phyloP scores from a whole-genome alignment of 2,329 filamentous ascomycete genomes.

The Ophiostoma ips region DNA sequence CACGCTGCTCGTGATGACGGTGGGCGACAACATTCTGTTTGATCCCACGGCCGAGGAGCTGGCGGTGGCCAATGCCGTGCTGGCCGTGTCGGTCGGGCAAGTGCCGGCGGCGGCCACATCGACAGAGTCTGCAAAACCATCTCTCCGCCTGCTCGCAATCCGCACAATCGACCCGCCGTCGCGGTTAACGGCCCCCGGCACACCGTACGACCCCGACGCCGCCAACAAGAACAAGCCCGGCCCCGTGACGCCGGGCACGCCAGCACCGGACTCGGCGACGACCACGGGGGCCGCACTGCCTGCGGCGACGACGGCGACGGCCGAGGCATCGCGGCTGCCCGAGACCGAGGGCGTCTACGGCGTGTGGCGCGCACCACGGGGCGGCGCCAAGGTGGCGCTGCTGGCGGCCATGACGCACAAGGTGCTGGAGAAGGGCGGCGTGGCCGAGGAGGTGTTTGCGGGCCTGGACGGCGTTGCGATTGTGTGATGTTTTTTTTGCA shows the following conservation, averaged over 20 bases:
- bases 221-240: conserved; percentile 17
- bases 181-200: conserved; percentile 55
- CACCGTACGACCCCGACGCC: conserved; percentile 49
- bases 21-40: conserved; percentile 82
- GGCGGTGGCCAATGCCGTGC: conserved; percentile 75
- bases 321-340: conserved; percentile 21
- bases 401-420: conserved; percentile 63
- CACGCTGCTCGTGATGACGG: conserved; percentile 77
- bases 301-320: conserved; percentile 26
- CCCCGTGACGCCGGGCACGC: conserved; percentile 26
- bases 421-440: conserved; percentile 62
- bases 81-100: conserved; percentile 68
- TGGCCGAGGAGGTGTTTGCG: conserved; percentile 74
- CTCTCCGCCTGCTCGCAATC: conserved; percentile 51
- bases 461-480: conserved; percentile 66
- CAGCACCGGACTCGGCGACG: neutral
- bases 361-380: conserved; percentile 76
- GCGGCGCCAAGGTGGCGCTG: conserved; percentile 64
- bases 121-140: conserved; percentile 17
- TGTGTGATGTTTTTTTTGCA: conserved; percentile 23
- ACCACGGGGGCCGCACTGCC: neutral
- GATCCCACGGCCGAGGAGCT: conserved; percentile 87
- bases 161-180: conserved; percentile 64
- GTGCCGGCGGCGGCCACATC: conserved; percentile 8
- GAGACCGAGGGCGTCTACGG: conserved; percentile 49